phyloP scores from a whole-genome alignment of 768 basidiomycete genomes.

The Rhodotorula graminis region DNA sequence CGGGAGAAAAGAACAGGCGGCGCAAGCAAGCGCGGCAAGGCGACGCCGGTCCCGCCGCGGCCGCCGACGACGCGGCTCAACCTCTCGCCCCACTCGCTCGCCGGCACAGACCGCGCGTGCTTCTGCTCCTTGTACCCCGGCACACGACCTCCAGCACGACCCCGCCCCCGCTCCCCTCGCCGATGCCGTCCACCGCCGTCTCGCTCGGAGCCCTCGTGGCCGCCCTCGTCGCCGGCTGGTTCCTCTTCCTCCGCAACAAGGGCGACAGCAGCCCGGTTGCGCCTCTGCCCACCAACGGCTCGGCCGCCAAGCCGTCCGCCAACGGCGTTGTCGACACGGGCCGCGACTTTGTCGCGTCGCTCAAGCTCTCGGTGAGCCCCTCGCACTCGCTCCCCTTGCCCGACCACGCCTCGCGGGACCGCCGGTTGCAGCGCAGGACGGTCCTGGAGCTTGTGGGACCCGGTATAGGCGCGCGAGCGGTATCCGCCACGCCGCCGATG shows the following conservation, averaged over 20 bases:
- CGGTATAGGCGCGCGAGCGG: too few species aligned
- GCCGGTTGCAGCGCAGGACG: neutral
- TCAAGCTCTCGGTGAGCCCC: slow-evolving; percentile 26
- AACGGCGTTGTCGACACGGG: slow-evolving; percentile 18
- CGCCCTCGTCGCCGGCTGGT: slow-evolving; percentile 5
- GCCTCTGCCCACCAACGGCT: neutral
- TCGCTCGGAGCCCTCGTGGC: neutral
- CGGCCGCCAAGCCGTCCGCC: neutral
- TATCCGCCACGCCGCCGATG: neutral
- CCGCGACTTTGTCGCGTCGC: slow-evolving; percentile 29
- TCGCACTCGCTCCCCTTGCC: too few species aligned
- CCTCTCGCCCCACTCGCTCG: too few species aligned
- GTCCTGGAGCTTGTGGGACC: neutral
- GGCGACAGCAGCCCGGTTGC: neutral
- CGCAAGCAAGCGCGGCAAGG: too few species aligned
- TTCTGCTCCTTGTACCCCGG: too few species aligned
- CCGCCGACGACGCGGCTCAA: too few species aligned
- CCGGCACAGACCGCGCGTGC: too few species aligned
- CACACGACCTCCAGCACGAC: too few species aligned
- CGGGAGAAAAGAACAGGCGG: too few species aligned
- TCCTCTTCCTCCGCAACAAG: slow-evolving; percentile 11
- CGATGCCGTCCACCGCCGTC: neutral
- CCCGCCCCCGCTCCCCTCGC: too few species aligned
- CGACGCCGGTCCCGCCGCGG: too few species aligned
- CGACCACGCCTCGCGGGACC: too few species aligned